These are phyloP conservation scores for Pseudogymnoascus sp. DNA, from an alignment of 2,329 filamentous ascomycete species.

Conservation along the genomic window DNA sequence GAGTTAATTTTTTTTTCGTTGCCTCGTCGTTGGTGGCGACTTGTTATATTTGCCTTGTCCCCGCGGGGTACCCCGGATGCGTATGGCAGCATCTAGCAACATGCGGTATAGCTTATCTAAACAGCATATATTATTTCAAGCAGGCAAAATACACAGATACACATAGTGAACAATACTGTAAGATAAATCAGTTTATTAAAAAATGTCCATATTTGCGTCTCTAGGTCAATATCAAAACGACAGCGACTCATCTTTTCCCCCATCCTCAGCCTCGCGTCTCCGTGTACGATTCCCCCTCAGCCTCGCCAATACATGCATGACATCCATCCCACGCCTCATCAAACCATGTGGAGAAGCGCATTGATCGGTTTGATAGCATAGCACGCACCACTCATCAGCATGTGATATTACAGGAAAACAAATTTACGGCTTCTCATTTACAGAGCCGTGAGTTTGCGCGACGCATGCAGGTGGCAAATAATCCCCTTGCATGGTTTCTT, in stretches of 20 bases:
- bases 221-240: not conserved
- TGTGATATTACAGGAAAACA: not conserved
- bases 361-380: not conserved
- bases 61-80: not conserved
- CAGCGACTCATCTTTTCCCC: slow-evolving; percentile 62
- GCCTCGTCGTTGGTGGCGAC: not conserved
- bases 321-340: not conserved
- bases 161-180: not conserved
- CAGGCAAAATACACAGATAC: not conserved
- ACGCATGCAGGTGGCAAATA: not conserved
- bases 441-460: not conserved
- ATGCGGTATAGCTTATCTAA: not conserved
- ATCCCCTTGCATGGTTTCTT: not conserved
- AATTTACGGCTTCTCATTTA: not conserved
- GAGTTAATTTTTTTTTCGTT: not conserved
- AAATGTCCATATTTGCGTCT: not conserved
- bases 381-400: not conserved
- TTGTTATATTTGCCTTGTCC: not conserved
- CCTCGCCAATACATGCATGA: not conserved
- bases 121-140: not conserved
- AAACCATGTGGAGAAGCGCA: not conserved
- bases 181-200: not conserved
- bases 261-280: slow-evolving; percentile 54
- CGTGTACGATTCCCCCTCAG: not conserved
- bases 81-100: not conserved